Base-by-base conservation (phyloP, 177 flowering plant genomes). In the Tripterygium wilfordii region DNA sequence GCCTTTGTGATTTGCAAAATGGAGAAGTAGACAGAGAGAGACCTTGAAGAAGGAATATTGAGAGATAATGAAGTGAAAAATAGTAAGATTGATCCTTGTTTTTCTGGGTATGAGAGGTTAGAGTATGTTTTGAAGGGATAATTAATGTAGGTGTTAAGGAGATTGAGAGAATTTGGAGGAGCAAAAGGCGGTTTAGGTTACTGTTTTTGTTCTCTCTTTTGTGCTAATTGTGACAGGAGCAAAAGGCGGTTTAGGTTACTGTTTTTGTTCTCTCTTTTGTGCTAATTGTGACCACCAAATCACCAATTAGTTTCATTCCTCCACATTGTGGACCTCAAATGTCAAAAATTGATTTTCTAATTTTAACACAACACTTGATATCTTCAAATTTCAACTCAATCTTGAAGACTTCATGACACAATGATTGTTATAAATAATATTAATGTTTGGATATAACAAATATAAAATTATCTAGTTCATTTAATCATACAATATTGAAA, bases 21-120 rank as follows among this genome's bases (percentile, higher is more conserved):
- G 17, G 27, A 30, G 14, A 9, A 19, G n/a, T n/a, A n/a, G n/a
- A n/a, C n/a, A 28, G n/a, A 36, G 10, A 24, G 20, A 19, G 32
- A 8, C 16, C 30, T 19, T 28, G 25, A 14, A 45, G 46, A 6
- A 36, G 21, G 28, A n/a, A n/a, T n/a, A n/a, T n/a, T 10, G 29
- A 31, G 27, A 29, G 16, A 10, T 19, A 10, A 14, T 48, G 20
- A 20, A 22, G 12, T 27, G 38, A 32, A 53, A 46, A 30, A 33
- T 12, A 48, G 46, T 40, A 43, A 23, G 21, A 18, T 3, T 28
- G 54, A 40, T 48, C 65, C 65, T 61, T 48, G 29, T 41, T 49
- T 48, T 35, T n/a, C n/a, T n/a, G 53, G 36, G 12, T n/a, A 41
- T 42, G 20, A 36, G 59, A 54, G 50, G 54, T 54, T 45, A 42